Percentiles rank a stretch among this genome's conserved stretches.
These are phyloP conservation scores for Daldinia decipiens DNA, from an alignment of 495 filamentous ascomycete species.

Conservation along the genomic window DNA sequence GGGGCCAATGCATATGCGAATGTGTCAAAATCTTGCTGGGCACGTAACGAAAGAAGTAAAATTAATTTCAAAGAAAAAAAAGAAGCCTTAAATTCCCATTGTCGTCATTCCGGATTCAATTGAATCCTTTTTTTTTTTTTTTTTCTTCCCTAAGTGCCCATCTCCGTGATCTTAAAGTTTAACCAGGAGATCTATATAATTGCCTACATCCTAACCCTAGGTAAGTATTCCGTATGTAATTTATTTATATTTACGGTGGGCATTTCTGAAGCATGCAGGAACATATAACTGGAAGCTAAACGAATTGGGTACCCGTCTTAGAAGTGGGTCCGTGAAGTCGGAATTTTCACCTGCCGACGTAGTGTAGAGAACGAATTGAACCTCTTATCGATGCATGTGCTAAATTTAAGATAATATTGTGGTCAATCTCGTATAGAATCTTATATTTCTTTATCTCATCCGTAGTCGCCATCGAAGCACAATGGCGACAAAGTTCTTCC, in stretches of 20 bases:
- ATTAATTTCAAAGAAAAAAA: constrained; percentile 1
- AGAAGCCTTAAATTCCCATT: background rate
- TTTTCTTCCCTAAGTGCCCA: too few relatives aligned
- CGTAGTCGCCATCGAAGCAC: constrained; percentile 26
- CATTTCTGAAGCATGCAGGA: background rate
- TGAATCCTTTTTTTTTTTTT: background rate
- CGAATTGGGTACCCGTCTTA: background rate
- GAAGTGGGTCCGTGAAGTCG: constrained; percentile 12
- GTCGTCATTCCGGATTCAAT: background rate
- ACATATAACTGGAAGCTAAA: background rate
- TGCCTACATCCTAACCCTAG: background rate
- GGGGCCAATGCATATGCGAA: constrained; percentile 2
- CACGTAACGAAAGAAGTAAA: constrained; percentile 15
- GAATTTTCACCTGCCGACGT: constrained; percentile 38
- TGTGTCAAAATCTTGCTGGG: constrained; percentile 18
- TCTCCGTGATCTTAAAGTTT: background rate
- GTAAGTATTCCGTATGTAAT: background rate
- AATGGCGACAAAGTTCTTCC: constrained; percentile 43
- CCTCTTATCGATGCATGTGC: background rate
- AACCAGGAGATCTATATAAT: background rate
- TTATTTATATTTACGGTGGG: background rate
- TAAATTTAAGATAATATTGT: constrained; percentile 28
- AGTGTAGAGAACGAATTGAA: background rate
- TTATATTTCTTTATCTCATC: background rate
- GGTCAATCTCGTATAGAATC: background rate